Evolutionary conservation across 441 rosid genomes (phyloP).

Genomic region (Gossypium gossypioides): DNA sequence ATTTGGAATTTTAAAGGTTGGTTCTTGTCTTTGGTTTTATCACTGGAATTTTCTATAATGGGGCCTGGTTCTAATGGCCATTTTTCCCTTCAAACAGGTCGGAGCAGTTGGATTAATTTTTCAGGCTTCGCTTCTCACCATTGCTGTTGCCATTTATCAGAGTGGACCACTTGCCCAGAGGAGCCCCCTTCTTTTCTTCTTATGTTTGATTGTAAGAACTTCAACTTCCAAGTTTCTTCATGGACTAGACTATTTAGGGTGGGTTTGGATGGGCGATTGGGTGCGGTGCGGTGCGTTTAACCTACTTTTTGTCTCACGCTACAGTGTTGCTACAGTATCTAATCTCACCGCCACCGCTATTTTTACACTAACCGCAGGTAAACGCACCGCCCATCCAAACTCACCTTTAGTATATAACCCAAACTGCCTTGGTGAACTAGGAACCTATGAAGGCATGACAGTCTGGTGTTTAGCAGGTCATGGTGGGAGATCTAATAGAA

Average conservation of each 20-base stretch:
- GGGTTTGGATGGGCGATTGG: too few species aligned
- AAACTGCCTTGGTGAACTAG: not conserved
- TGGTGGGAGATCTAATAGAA: not conserved
- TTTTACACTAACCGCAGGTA: too few species aligned
- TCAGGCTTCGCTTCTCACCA: conserved; percentile 71
- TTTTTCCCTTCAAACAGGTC: conserved; percentile 34
- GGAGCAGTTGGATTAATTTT: conserved; percentile 78
- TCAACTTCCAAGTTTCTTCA: not conserved
- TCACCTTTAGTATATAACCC: not conserved
- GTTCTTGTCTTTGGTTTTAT: conserved; percentile 2
- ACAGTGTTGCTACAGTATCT: too few species aligned
- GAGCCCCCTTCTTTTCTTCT: conserved; percentile 60
- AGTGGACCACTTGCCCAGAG: conserved; percentile 58
- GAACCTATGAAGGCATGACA: not conserved
- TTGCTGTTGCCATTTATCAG: conserved; percentile 67
- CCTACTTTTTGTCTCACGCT: too few species aligned
- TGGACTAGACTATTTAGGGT: not conserved
- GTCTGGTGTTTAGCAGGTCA: not conserved
- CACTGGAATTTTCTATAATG: not conserved
- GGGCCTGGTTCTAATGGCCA: conserved; percentile 11
- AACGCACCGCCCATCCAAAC: too few species aligned
- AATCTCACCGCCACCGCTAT: too few species aligned
- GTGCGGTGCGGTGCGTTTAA: too few species aligned
- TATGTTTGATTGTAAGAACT: conserved; percentile 65
- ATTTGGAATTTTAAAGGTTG: conserved; percentile 76